These are phyloP conservation scores for Aspergillus sp. DNA, from an alignment of 2,329 filamentous ascomycete genomes.

Conservation along the genomic window DNA sequence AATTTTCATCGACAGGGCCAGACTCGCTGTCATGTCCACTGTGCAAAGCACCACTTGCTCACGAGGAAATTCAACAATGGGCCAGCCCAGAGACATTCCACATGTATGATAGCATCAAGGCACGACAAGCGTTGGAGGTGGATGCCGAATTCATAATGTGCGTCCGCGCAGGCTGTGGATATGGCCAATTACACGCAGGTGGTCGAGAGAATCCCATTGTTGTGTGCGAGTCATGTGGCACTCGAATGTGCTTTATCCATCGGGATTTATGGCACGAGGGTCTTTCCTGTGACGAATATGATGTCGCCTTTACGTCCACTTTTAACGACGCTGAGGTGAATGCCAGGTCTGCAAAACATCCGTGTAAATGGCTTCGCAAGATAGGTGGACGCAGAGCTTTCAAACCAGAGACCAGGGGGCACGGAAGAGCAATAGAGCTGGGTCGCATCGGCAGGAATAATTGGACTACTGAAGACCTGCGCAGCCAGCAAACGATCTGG, in stretches of 20 bases:
- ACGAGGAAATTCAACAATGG: slow-evolving; percentile 10
- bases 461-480: slow-evolving; percentile 2
- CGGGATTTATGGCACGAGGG: slow-evolving; percentile 12
- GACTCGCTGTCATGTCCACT: slow-evolving; percentile 8
- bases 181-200: slow-evolving; percentile 12
- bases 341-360: background rate
- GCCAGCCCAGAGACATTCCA: slow-evolving; percentile 9
- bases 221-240: slow-evolving; percentile 10
- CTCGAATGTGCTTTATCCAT: slow-evolving; percentile 12
- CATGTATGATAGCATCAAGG: slow-evolving; percentile 8
- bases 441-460: background rate
- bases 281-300: slow-evolving; percentile 11
- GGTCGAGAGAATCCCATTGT: slow-evolving; percentile 11
- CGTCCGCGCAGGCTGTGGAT: slow-evolving; percentile 8
- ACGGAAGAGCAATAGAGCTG: background rate
- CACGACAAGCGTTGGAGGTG: slow-evolving; percentile 9
- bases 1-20: slow-evolving; percentile 5
- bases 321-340: background rate
- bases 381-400: background rate
- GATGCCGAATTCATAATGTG: slow-evolving; percentile 12
- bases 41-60: slow-evolving; percentile 8
- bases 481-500: slow-evolving; percentile 4
- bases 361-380: background rate
- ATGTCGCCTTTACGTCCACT: background rate
- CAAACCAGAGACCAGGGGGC: background rate